phyloP scores from a whole-genome alignment of 305 asterid genomes.

The Ajuga reptans region DNA sequence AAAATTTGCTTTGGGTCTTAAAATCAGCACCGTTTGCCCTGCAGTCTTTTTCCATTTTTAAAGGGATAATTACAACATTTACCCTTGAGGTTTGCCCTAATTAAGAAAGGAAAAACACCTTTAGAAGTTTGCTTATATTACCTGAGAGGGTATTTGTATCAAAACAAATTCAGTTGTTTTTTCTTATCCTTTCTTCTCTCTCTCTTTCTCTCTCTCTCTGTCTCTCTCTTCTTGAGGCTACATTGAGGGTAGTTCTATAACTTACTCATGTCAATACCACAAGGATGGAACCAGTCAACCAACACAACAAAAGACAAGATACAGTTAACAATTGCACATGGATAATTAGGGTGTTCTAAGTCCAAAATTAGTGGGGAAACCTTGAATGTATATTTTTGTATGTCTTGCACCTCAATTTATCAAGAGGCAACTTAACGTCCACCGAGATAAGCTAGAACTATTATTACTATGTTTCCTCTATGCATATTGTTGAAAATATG shows the following conservation, averaged over 20 bases:
- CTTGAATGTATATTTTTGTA: neutral
- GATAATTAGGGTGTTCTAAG: neutral
- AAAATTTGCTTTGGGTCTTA: neutral
- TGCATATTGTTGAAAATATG: neutral
- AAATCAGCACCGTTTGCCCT: neutral
- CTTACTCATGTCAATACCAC: neutral
- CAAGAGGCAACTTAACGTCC: neutral
- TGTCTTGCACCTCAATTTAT: neutral
- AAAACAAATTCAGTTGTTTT: no score
- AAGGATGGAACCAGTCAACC: neutral
- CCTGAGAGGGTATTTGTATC: no score
- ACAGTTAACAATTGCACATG: neutral
- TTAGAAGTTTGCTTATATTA: no score
- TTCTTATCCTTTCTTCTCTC: no score
- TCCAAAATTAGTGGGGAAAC: neutral
- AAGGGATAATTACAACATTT: no score
- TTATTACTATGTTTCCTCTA: neutral
- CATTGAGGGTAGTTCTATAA: no score
- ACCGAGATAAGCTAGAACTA: neutral
- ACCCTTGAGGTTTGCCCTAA: no score
- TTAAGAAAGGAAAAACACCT: neutral
- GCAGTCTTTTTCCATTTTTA: neutral
- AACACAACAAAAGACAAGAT: neutral
- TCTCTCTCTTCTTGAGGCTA: no score
- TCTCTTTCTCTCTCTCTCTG: no score